Evolutionary conservation across 2,329 filamentous ascomycete genomes (phyloP).

Genomic region (Fonsecaea erecta): DNA sequence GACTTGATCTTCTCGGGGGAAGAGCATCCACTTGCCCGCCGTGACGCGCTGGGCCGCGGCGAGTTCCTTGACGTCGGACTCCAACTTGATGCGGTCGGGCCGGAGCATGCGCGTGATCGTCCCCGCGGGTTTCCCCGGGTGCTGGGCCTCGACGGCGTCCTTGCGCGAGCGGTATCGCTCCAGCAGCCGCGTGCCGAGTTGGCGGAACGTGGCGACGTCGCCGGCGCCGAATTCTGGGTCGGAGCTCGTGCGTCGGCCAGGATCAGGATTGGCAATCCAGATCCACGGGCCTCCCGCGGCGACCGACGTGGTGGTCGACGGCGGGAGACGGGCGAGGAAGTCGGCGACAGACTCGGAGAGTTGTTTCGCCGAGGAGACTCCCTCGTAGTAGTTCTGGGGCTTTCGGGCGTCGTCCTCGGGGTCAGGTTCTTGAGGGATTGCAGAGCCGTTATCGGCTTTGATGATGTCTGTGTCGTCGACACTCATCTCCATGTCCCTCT

Average conservation of each 20-base stretch:
- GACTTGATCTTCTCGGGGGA: slow-evolving; percentile 60
- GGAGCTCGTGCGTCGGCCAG: slow-evolving; percentile 38
- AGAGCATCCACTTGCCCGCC: slow-evolving; percentile 72
- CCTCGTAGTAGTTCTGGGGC: slow-evolving; percentile 65
- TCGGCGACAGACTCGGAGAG: slow-evolving; percentile 65
- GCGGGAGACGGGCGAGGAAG: slow-evolving; percentile 72
- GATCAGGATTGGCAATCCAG: slow-evolving; percentile 69
- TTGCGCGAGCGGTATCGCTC: slow-evolving; percentile 52
- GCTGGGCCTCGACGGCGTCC: slow-evolving; percentile 51
- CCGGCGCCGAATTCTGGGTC: slow-evolving; percentile 45
- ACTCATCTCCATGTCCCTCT: background rate
- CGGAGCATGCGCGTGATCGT: slow-evolving; percentile 46
- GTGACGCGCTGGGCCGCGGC: slow-evolving; percentile 55
- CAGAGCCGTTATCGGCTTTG: background rate
- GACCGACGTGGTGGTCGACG: slow-evolving; percentile 61
- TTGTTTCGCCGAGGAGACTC: slow-evolving; percentile 61
- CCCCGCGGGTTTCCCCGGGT: slow-evolving; percentile 39
- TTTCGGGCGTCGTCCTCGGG: background rate
- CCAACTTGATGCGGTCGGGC: slow-evolving; percentile 50
- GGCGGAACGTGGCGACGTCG: slow-evolving; percentile 56
- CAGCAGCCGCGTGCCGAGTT: slow-evolving; percentile 61
- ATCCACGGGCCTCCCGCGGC: slow-evolving; percentile 65
- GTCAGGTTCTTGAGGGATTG: background rate
- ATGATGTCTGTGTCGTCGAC: no score
- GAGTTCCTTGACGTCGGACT: slow-evolving; percentile 62